phyloP scores from a whole-genome alignment of 306 rosid species.

The Pyrus betulifolia region DNA sequence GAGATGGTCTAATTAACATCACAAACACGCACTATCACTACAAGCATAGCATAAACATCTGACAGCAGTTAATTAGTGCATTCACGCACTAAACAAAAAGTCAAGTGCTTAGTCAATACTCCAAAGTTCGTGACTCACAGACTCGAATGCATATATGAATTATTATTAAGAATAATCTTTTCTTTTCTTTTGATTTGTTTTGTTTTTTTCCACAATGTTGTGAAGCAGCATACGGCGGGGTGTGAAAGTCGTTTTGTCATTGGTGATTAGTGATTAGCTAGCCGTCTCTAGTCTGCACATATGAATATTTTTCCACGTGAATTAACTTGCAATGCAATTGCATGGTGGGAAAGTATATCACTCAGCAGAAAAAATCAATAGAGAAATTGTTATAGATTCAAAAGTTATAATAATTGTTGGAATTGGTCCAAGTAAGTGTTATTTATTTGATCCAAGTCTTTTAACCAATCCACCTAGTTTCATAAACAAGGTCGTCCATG shows the following conservation, averaged over 20 bases:
- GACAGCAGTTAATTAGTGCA: neutral
- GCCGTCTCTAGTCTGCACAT: neutral
- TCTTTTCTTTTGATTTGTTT: neutral
- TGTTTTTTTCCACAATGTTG: constrained; percentile 11
- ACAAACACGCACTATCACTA: neutral
- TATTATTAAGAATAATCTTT: neutral
- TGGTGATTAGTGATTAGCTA: neutral
- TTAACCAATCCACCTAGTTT: neutral
- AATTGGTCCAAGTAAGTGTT: neutral
- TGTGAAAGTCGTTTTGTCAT: neutral
- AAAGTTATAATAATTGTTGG: neutral
- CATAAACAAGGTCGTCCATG: neutral
- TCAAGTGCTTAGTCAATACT: neutral
- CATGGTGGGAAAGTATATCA: neutral
- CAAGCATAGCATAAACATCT: neutral
- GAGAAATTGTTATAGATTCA: too few relatives aligned
- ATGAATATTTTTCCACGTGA: neutral
- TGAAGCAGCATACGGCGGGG: neutral
- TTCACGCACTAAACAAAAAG: neutral
- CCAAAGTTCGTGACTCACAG: neutral
- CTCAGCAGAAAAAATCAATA: neutral
- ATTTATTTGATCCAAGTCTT: neutral
- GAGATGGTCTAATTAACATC: too few relatives aligned
- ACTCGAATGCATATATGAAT: neutral
- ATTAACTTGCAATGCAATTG: neutral